These are phyloP conservation scores for Aspergillus sp. DNA, from an alignment of 2,329 filamentous ascomycete genomes.

Conservation along the genomic window DNA sequence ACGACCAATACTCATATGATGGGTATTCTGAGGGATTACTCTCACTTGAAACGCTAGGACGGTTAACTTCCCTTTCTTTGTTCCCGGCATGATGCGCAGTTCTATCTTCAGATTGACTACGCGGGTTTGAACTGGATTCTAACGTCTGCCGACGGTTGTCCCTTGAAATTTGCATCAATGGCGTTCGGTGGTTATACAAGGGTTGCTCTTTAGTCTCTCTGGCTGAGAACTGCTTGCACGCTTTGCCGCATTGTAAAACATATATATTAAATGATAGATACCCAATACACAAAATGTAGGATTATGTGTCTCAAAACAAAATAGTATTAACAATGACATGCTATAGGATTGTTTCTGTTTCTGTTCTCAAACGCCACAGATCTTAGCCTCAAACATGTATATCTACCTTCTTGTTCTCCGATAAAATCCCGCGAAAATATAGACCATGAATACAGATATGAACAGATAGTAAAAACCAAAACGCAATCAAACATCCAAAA, in stretches of 20 bases:
- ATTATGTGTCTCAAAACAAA: too few species aligned
- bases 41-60: constrained; percentile 41
- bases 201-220: not conserved
- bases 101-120: not conserved
- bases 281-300: constrained; percentile 2
- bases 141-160: not conserved
- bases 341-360: not conserved
- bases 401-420: not conserved
- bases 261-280: constrained; percentile 14
- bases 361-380: not conserved
- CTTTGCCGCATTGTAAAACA: constrained; percentile 12
- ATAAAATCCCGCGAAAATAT: not conserved
- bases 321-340: too few species aligned
- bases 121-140: not conserved
- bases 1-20: constrained; percentile 87
- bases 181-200: constrained; percentile 5
- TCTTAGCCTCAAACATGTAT: not conserved
- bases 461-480: not conserved
- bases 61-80: not conserved
- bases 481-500: constrained; percentile 7
- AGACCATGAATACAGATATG: not conserved
- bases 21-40: constrained; percentile 74
- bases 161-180: not conserved
- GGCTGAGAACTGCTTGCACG: not conserved
- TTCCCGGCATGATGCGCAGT: not conserved